Evolutionary conservation across 768 basidiomycete species (phyloP), one percentile per base, ranked within the genome.

Genomic region (Boletus eberwhitei): DNA sequence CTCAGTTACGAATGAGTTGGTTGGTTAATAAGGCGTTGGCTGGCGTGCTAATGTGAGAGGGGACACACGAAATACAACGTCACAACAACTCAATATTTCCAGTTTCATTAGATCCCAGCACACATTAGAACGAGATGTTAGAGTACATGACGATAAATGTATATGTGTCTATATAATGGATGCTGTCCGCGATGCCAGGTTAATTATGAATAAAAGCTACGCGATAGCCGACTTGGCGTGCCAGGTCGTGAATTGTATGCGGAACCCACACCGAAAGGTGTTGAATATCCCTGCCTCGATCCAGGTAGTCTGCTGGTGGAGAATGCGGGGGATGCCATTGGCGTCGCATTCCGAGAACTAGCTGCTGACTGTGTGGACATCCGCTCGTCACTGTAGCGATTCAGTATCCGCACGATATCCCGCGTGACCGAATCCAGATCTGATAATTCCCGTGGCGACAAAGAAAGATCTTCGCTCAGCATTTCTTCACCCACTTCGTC

Each of bases 391-490:
- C 79, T 85, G 68, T 86, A 89, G 43, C 77, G 78, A 61, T 90
- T 83, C 50, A 96, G 71, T 43, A 93, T 81, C 41, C 77, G 71
- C 22, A 93, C 90, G 49, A 93, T 77, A 58, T 88, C 83, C 57
- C 81, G 78, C 5, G 90, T 89, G 63, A 93, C 74, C 24, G 79
- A 66, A 58, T 93, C 89, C 50, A 94, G 73, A 62, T 94, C 89
- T 60, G 78, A 80, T 56, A 90, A 73, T 71, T 95, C 93, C 43
- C 79, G 77, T n/a, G 63, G 53, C 13, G 86, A 82, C 53, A 95
- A 73, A 1, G 86, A 78, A 53, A 77, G 75, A 58, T 79, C 79
- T 57, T 66, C 74, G 42, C 63, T 59, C 41, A 58, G 56, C 29
- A 69, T 71, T 48, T 80, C 82, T 55, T 84, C 85, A 5, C 79